Evolutionary conservation across 148 eudicot genomes (phyloP).

Genomic region (Rhododendron ferrugineum): DNA sequence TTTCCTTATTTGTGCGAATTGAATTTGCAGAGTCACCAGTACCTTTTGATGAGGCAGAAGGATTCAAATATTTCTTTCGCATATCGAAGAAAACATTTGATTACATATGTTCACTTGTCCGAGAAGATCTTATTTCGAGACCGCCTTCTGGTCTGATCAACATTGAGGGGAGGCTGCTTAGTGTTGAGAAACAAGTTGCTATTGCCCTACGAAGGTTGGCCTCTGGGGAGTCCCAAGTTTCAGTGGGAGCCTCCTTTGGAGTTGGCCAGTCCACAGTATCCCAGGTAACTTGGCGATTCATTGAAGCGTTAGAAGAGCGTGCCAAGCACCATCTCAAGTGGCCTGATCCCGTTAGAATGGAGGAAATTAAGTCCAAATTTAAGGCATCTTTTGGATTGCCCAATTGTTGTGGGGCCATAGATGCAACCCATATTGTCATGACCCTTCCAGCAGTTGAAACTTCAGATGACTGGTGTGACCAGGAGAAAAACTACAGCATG

Average conservation of each 20-base stretch:
- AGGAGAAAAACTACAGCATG: constrained; percentile 79
- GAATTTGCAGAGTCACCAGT: constrained; percentile 43
- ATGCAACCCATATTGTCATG: constrained; percentile 79
- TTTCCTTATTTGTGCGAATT: neutral
- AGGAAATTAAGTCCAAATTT: constrained; percentile 60
- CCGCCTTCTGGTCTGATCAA: constrained; percentile 98
- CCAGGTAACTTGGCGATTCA: constrained; percentile 91
- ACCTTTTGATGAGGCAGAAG: constrained; percentile 77
- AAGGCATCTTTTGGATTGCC: constrained; percentile 59
- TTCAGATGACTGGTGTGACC: constrained; percentile 94
- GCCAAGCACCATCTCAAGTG: constrained; percentile 84
- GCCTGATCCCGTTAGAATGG: constrained; percentile 53
- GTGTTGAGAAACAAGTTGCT: constrained; percentile 99
- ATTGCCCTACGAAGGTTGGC: constrained; percentile 88
- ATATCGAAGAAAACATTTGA: constrained; percentile 83
- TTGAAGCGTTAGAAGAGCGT: constrained; percentile 85
- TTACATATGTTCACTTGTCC: constrained; percentile 83
- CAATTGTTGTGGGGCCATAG: constrained; percentile 91
- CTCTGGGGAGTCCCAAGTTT: constrained; percentile 94
- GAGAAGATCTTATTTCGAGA: constrained; percentile 84
- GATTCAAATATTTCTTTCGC: constrained; percentile 83
- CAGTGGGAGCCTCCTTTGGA: constrained; percentile 89
- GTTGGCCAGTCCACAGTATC: constrained; percentile 99
- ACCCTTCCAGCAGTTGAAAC: constrained; percentile 92
- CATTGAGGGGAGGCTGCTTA: constrained; percentile 95